Conservation (phyloP, 1,284 basidiomycete genomes). For the Leccinum solheimii region DNA sequence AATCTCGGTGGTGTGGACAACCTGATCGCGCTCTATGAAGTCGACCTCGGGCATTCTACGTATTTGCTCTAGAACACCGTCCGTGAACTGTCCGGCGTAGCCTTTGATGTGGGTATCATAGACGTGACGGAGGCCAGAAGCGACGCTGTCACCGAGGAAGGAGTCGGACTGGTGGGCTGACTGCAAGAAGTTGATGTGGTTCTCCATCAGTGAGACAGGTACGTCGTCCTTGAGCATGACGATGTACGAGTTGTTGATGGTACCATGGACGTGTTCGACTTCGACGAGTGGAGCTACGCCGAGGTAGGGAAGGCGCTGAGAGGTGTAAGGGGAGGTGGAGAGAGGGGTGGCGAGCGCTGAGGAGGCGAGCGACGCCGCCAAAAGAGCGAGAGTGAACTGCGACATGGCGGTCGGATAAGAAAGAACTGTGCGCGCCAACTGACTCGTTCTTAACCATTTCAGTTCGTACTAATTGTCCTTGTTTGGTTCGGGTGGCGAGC, state of each 20-base stretch:
- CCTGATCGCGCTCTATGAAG: constrained; percentile 91
- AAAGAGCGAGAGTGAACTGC: constrained; percentile 38
- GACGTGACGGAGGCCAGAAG: constrained; percentile 65
- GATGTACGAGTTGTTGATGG: constrained; percentile 88
- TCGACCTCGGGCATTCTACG: constrained; percentile 88
- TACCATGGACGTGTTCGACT: constrained; percentile 63
- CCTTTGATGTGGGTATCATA: constrained; percentile 76
- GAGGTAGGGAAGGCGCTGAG: constrained; percentile 46
- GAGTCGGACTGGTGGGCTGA: constrained; percentile 56
- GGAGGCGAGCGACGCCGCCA: constrained; percentile 46
- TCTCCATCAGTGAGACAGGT: constrained; percentile 55
- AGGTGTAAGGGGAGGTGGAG: constrained; percentile 55
- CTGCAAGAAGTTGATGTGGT: constrained; percentile 74
- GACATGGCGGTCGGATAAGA: constrained; percentile 40
- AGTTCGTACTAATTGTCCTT: constrained; percentile 23
- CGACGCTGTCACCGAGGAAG: constrained; percentile 42
- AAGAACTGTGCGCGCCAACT: constrained; percentile 1
- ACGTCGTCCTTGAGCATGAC: constrained; percentile 81
- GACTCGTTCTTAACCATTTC: constrained; percentile 25
- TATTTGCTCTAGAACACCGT: constrained; percentile 75
- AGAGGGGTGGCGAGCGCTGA: constrained; percentile 56
- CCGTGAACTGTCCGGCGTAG: constrained; percentile 85
- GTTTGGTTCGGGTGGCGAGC: constrained; percentile 34
- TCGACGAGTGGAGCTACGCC: constrained; percentile 58
- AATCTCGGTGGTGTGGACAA: constrained; percentile 71